Conservation (phyloP, 441 rosid genomes). For the Aleurites moluccanus region DNA sequence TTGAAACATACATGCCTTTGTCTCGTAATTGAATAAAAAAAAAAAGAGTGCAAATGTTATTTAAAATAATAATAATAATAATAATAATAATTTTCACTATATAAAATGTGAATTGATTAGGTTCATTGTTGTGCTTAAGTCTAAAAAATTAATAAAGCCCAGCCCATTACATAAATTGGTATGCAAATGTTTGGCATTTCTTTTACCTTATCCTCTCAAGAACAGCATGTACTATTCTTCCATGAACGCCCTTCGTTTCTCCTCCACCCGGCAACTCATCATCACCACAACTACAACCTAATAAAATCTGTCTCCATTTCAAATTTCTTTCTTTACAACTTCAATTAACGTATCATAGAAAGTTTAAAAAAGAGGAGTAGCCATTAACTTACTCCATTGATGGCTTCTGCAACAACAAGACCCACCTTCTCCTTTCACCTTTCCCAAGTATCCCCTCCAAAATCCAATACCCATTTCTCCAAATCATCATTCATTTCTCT, state of each 20-base stretch:
- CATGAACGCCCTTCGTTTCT: slow-evolving; percentile 40
- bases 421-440: slow-evolving; percentile 54
- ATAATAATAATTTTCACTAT: background rate
- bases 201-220: slow-evolving; percentile 38
- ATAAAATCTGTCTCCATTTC: background rate
- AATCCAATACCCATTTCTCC: slow-evolving; percentile 27
- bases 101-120: background rate
- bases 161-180: slow-evolving; percentile 3
- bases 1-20: no score
- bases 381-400: background rate
- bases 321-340: background rate
- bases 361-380: background rate
- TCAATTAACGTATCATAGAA: no score
- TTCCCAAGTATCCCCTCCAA: slow-evolving; percentile 33
- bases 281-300: background rate
- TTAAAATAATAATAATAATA: background rate
- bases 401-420: slow-evolving; percentile 56
- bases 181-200: slow-evolving; percentile 5
- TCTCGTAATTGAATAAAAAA: no score
- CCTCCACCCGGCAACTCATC: slow-evolving; percentile 37
- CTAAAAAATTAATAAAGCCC: background rate
- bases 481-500: slow-evolving; percentile 29
- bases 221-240: slow-evolving; percentile 28
- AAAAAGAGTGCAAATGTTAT: no score
- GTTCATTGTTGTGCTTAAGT: slow-evolving; percentile 1